These are phyloP conservation scores for Streptanthus diversifolius DNA, from an alignment of 345 rosid genomes.

Conservation along the genomic window DNA sequence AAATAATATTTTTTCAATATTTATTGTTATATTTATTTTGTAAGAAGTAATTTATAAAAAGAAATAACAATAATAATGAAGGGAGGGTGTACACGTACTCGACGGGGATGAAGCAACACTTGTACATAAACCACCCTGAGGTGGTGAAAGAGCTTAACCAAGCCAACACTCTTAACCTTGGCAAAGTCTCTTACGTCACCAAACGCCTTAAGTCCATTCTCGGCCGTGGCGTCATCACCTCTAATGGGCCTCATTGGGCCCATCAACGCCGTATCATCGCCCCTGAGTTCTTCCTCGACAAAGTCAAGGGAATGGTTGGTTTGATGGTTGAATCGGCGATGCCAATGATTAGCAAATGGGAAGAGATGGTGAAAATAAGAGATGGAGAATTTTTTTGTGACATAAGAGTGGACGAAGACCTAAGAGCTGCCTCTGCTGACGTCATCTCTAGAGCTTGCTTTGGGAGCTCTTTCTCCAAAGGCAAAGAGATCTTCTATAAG, in stretches of 20 bases:
- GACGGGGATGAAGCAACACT: constrained; percentile 62
- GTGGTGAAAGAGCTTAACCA: constrained; percentile 74
- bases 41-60: not conserved
- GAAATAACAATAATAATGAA: constrained; percentile 28
- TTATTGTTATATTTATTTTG: not conserved
- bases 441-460: constrained; percentile 65
- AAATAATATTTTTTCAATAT: not conserved
- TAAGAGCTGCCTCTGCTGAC: constrained; percentile 52
- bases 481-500: constrained; percentile 55
- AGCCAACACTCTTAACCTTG: constrained; percentile 51
- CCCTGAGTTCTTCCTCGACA: constrained; percentile 70
- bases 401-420: constrained; percentile 46
- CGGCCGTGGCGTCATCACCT: constrained; percentile 67
- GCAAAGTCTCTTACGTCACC: constrained; percentile 65
- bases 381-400: constrained; percentile 35
- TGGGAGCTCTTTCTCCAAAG: constrained; percentile 51
- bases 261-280: constrained; percentile 68
- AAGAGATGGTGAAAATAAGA: constrained; percentile 29
- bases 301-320: constrained; percentile 77
- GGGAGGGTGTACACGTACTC: constrained; percentile 71
- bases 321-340: constrained; percentile 51
- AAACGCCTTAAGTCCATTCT: constrained; percentile 58
- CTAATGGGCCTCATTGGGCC: constrained; percentile 68
- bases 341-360: constrained; percentile 55
- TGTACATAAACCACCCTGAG: constrained; percentile 63